Conservation (phyloP, 306 rosid genomes). For the Biancaea sappan region DNA sequence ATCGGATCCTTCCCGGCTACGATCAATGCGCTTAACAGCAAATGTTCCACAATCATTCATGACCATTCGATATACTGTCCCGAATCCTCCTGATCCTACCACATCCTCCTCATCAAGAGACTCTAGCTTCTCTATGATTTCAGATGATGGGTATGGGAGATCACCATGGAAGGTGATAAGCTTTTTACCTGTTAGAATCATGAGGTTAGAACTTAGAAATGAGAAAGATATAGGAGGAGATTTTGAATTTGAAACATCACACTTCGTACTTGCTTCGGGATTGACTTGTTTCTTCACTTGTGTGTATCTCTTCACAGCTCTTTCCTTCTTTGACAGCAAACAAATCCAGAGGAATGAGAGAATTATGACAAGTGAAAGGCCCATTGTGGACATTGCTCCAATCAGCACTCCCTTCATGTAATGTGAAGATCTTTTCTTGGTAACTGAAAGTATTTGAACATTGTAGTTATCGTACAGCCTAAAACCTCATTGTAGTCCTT, state of each 20-base stretch:
- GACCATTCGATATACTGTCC: constrained; percentile 89
- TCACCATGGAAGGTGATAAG: constrained; percentile 94
- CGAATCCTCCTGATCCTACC: constrained; percentile 90
- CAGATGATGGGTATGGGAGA: constrained; percentile 79
- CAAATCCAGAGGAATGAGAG: constrained; percentile 73
- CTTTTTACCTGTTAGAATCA: constrained; percentile 61
- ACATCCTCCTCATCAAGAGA: constrained; percentile 74
- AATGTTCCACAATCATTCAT: constrained; percentile 89
- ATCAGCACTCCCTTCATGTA: constrained; percentile 72
- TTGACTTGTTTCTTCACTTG: constrained; percentile 80
- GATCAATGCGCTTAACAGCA: constrained; percentile 87
- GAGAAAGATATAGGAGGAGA: background rate
- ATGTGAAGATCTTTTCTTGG: constrained; percentile 69
- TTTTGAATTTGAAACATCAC: constrained; percentile 22
- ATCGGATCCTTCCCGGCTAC: constrained; percentile 77
- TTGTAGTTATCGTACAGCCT: constrained; percentile 18
- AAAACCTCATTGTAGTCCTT: too few relatives aligned
- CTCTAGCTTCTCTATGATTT: constrained; percentile 88
- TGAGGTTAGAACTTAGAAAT: constrained; percentile 2
- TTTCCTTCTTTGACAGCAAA: constrained; percentile 70
- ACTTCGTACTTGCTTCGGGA: constrained; percentile 59
- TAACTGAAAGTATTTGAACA: constrained; percentile 52
- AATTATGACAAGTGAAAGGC: constrained; percentile 54
- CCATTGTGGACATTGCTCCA: constrained; percentile 70
- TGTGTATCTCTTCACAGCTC: constrained; percentile 63